Base-by-base conservation (phyloP, 768 basidiomycete species). In the Dacryopinax primogenitus region DNA sequence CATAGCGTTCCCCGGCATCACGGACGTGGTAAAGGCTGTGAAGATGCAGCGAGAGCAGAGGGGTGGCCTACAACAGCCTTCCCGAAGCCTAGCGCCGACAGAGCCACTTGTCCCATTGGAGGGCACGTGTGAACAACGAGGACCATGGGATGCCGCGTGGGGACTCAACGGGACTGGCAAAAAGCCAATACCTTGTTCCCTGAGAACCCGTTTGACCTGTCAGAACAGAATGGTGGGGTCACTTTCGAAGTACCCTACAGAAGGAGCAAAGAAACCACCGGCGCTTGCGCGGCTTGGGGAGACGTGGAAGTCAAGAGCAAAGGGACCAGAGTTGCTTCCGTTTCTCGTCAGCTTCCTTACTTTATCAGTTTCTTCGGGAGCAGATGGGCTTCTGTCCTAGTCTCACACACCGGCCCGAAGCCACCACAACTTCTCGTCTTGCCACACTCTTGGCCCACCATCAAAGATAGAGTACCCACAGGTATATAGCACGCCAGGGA, bases 41-140 rank as follows among this genome's bases (percentile, higher is more conserved):
- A 30, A 58, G 51, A 58, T 58, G 51, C 51, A 32, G 30, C 26
- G 51, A 26, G 51, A 11, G 11, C 51, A 11, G 21, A 21, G 51
- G 26, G 30, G 32, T 9, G 26, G 4, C 26, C 21, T 30, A 58
- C 32, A 58, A 58, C 21, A 26, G 51, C 51, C 51, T 58, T 58
- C 51, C 26, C 13, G 51, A 58, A 58, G 26, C 26, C 51, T 58
- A 58, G 51, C 51, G 51, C 26, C 15, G 4, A 58, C 51, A 30
- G 51, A 32, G 32, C 26, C 51, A 58, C 51, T 30, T 58, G 13
- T 58, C 51, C 51, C 51, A 58, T 58, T 58, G 51, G 51, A 58
- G 3, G 30, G 30, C 51, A 58, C 51, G 51, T 58, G 51, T 58
- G 26, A 58, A 58, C 51, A 58, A 58, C 51, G 51, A 58, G 51